Percentiles rank a stretch among this genome's conserved stretches.
phyloP scores from a whole-genome alignment of 1,284 basidiomycete species.

The Abortiporus biennis region DNA sequence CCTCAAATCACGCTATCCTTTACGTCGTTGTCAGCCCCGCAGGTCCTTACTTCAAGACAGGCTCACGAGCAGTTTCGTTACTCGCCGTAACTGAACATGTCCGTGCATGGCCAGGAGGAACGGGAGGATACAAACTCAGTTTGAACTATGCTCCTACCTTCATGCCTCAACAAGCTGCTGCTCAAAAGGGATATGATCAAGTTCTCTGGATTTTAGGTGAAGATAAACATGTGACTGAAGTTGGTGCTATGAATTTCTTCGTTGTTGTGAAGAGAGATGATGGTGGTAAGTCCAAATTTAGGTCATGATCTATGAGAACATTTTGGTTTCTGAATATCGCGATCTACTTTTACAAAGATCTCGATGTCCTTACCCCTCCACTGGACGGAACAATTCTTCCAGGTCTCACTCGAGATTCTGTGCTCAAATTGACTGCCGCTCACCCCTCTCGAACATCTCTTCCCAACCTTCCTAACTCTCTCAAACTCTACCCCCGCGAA shows the following conservation, averaged over 20 bases:
- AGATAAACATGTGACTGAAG: constrained; percentile 35
- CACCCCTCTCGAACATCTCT: constrained; percentile 32
- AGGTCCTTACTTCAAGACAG: constrained; percentile 68
- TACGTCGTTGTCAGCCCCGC: constrained; percentile 66
- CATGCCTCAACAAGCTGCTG: constrained; percentile 56
- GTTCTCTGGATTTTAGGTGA: constrained; percentile 48
- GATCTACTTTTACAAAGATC: constrained; percentile 27
- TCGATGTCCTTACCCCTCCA: constrained; percentile 69
- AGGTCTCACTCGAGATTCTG: constrained; percentile 72
- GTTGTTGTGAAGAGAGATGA: constrained; percentile 42
- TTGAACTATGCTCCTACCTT: constrained; percentile 71
- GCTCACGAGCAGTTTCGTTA: constrained; percentile 60
- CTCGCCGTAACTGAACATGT: constrained; percentile 66
- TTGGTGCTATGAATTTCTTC: constrained; percentile 64
- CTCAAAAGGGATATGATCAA: constrained; percentile 66
- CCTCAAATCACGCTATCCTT: constrained; percentile 65
- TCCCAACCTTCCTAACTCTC: constrained; percentile 30
- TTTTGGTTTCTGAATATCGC: background rate
- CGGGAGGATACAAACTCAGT: constrained; percentile 61
- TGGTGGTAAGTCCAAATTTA: constrained; percentile 30
- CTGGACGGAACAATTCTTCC: constrained; percentile 73
- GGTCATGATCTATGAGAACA: background rate
- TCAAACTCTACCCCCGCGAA: constrained; percentile 50
- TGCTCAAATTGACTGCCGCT: constrained; percentile 52
- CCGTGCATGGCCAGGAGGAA: constrained; percentile 82